Base-by-base conservation (phyloP, 352 stramenopile genomes). In the Phytopythium chamaehyphon region DNA sequence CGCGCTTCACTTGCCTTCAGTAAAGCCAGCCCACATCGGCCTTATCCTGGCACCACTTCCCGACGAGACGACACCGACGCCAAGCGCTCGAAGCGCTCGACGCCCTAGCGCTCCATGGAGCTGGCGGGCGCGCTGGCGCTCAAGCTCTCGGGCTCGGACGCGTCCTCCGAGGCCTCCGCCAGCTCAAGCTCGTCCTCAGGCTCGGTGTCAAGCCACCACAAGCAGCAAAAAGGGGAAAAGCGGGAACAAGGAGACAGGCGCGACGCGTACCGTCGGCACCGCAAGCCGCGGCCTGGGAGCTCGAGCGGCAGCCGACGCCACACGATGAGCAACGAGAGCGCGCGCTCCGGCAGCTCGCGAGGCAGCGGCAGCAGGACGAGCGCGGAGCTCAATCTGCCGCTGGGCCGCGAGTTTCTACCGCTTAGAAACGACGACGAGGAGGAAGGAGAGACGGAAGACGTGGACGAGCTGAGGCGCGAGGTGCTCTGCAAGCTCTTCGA, bases 401-500 rank as follows among this genome's bases (percentile, higher is more conserved):
- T 76, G 19, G 69, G 77, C 45, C 64, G 62, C 12, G 68, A 85
- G 24, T 81, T 84, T 19, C 54, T 79, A 49, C 70, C 76, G 28
- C 44, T 84, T n/a, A n/a, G n/a, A n/a, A n/a, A n/a, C n/a, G 28
- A 43, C 14, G 23, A 47, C 48, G 33, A 68, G 31, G 54, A 66
- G 23, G 63, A 72, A 18, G 55, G 55, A 2, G 59, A 54, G 4
- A 37, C 54, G 6, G 26, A 40, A n/a, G 14, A 9, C 1, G 36
- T 14, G 16, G 73, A 92, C 45, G 51, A 76, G 7, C 56, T 89
- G 56, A 74, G 83, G 18, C 73, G 90, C 54, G 79, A 92, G 61
- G 81, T 94, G 53, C 90, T 94, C 59, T 89, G 83, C 65, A 87
- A 79, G 73, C 91, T 94, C 62, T 92, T 92, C 56, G 76, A 90